These are phyloP conservation scores for Psilocybe cyanescens DNA, from an alignment of 768 basidiomycete genomes.

Conservation along the genomic window DNA sequence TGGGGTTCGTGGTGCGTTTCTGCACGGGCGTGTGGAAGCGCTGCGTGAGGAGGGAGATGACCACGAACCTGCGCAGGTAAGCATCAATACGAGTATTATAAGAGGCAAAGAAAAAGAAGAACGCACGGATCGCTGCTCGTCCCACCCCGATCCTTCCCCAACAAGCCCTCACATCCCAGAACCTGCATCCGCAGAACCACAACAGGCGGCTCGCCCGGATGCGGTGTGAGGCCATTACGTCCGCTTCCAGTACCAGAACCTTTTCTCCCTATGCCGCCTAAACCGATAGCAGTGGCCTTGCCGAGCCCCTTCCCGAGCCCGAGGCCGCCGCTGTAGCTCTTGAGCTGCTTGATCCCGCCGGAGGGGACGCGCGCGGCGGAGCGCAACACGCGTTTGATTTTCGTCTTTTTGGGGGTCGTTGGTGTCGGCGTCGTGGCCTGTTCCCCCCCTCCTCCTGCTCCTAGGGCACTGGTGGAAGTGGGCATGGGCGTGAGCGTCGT, in stretches of 20 bases:
- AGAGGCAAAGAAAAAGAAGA: background rate
- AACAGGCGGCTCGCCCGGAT: conserved; percentile 66
- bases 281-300: conserved; percentile 24
- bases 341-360: conserved; percentile 16
- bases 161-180: conserved; percentile 61
- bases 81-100: too few species aligned
- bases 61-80: conserved; percentile 59
- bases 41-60: conserved; percentile 59
- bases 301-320: conserved; percentile 25
- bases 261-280: background rate
- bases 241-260: conserved; percentile 19
- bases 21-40: conserved; percentile 75
- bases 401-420: conserved; percentile 29
- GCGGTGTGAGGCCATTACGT: conserved; percentile 39
- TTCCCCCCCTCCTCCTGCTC: too few species aligned
- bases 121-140: conserved; percentile 81
- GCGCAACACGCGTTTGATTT: conserved; percentile 64
- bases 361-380: conserved; percentile 52
- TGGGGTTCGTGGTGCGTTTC: conserved; percentile 73
- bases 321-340: conserved; percentile 17
- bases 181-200: conserved; percentile 73
- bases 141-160: conserved; percentile 69
- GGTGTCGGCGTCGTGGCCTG: background rate
- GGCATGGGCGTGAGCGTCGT: too few species aligned
- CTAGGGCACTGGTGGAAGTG: too few species aligned